Evolutionary conservation across 1,139 yeast species (phyloP).

Genomic region (Pichia sorboxylosa): DNA sequence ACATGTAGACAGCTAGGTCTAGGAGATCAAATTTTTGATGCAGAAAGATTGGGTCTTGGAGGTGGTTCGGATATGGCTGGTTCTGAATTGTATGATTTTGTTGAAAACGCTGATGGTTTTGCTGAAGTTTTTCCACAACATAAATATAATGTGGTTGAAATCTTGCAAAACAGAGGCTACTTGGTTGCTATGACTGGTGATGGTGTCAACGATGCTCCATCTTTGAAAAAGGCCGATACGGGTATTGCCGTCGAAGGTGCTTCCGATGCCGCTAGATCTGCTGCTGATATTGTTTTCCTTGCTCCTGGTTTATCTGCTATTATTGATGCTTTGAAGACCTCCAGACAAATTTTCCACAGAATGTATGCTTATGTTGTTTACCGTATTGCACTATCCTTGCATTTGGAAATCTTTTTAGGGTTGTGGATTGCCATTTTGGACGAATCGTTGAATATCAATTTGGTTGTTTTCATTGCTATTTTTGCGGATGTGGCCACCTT

Average conservation of each 20-base stretch:
- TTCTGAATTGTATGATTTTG: constrained; percentile 90
- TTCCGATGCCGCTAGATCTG: constrained; percentile 92
- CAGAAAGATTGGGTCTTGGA: constrained; percentile 85
- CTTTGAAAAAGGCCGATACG: constrained; percentile 90
- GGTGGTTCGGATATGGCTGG: constrained; percentile 96
- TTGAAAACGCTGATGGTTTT: constrained; percentile 93
- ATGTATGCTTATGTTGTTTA: constrained; percentile 93
- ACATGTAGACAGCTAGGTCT: constrained; percentile 96
- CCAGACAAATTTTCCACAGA: constrained; percentile 97
- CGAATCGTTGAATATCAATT: constrained; percentile 69
- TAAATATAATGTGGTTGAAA: constrained; percentile 85
- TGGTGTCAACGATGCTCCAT: constrained; percentile 96
- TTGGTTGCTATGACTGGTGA: constrained; percentile 98
- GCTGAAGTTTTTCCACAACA: constrained; percentile 97
- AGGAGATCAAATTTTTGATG: constrained; percentile 94
- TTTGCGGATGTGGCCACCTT: constrained; percentile 93
- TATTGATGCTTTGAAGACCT: constrained; percentile 86
- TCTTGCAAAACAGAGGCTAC: constrained; percentile 84
- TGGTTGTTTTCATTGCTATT: constrained; percentile 88
- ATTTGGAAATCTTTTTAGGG: constrained; percentile 86
- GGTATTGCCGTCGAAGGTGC: constrained; percentile 98
- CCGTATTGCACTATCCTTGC: constrained; percentile 90
- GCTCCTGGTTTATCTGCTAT: constrained; percentile 95
- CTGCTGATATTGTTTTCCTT: constrained; percentile 91
- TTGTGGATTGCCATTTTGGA: constrained; percentile 89